A percentile compares a stretch with the other conserved stretches of the same genome.
Evolutionary conservation across 352 stramenopile genomes (phyloP).

Genomic region (Plasmopara muralis): DNA sequence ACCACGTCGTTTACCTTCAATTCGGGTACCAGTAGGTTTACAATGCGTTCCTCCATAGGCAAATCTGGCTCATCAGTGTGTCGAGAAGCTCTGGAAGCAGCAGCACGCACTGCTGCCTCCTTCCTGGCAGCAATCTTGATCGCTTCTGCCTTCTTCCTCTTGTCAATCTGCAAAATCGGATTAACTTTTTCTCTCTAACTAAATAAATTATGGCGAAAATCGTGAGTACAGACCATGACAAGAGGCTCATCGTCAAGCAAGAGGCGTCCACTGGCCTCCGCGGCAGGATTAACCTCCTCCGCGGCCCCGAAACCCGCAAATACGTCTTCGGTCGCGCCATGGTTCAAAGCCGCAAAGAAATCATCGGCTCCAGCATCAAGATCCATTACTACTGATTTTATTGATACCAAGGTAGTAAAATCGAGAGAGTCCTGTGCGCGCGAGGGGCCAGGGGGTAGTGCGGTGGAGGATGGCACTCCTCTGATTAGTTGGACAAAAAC

Average conservation of each 20-base stretch:
- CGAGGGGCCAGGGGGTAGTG: too few species aligned
- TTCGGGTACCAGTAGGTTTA: slow-evolving; percentile 79
- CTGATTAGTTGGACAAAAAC: too few species aligned
- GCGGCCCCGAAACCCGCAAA: slow-evolving; percentile 52
- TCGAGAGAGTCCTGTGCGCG: background rate
- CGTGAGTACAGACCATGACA: slow-evolving; percentile 14
- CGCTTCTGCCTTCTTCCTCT: slow-evolving; percentile 44
- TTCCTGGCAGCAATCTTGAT: slow-evolving; percentile 40
- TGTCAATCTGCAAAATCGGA: slow-evolving; percentile 20
- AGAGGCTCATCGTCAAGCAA: slow-evolving; percentile 33
- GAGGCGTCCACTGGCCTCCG: slow-evolving; percentile 1
- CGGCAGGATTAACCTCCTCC: slow-evolving; percentile 8
- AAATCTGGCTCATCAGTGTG: slow-evolving; percentile 42
- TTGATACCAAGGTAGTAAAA: background rate
- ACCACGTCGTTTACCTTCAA: slow-evolving; percentile 86
- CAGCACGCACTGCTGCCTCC: slow-evolving; percentile 26
- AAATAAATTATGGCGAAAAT: background rate
- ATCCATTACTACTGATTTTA: slow-evolving; percentile 39
- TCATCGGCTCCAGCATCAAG: slow-evolving; percentile 71
- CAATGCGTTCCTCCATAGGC: slow-evolving; percentile 83
- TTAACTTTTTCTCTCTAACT: slow-evolving; percentile 1
- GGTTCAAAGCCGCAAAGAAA: slow-evolving; percentile 76
- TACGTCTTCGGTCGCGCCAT: slow-evolving; percentile 40
- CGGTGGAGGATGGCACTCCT: too few species aligned
- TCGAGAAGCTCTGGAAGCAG: slow-evolving; percentile 34